Conservation (phyloP, 2,329 filamentous ascomycete species). For the Cladorrhinum sp. region DNA sequence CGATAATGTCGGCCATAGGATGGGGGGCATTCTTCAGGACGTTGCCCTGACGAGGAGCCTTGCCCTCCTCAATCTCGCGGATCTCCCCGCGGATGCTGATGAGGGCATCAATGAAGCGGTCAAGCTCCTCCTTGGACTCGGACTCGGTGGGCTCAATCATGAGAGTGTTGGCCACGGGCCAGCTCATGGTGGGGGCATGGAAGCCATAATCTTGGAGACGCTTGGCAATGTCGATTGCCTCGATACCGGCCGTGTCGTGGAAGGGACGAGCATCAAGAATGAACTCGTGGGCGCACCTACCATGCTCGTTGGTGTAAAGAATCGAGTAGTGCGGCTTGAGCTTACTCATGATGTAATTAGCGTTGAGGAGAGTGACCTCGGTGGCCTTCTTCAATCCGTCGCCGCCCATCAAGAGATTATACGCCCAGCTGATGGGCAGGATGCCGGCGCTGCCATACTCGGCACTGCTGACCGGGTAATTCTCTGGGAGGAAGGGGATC, state of each 20-base stretch:
- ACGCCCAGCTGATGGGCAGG: constrained; percentile 90
- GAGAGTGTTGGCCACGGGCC: constrained; percentile 89
- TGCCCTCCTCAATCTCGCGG: constrained; percentile 74
- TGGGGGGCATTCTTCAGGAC: constrained; percentile 89
- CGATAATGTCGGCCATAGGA: constrained; percentile 74
- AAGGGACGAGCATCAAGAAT: constrained; percentile 87
- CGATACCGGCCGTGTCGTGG: constrained; percentile 76
- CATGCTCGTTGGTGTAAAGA: constrained; percentile 86
- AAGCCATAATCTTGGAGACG: constrained; percentile 96
- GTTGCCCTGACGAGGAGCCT: constrained; percentile 70
- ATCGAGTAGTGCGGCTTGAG: constrained; percentile 85
- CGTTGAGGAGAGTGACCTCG: constrained; percentile 89
- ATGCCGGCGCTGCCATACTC: constrained; percentile 88
- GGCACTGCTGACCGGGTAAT: constrained; percentile 72
- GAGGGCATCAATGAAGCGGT: constrained; percentile 87
- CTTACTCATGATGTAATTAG: constrained; percentile 91
- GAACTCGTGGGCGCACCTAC: constrained; percentile 94
- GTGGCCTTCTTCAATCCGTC: constrained; percentile 84
- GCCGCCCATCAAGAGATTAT: constrained; percentile 89
- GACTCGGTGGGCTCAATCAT: constrained; percentile 98
- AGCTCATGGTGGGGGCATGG: constrained; percentile 96
- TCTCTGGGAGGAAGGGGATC: constrained; percentile 64
- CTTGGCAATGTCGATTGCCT: constrained; percentile 94
- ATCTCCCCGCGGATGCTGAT: constrained; percentile 87
- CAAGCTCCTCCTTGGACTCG: constrained; percentile 87